phyloP scores from a whole-genome alignment of 495 filamentous ascomycete genomes.

The Sordaria brevicollis region DNA sequence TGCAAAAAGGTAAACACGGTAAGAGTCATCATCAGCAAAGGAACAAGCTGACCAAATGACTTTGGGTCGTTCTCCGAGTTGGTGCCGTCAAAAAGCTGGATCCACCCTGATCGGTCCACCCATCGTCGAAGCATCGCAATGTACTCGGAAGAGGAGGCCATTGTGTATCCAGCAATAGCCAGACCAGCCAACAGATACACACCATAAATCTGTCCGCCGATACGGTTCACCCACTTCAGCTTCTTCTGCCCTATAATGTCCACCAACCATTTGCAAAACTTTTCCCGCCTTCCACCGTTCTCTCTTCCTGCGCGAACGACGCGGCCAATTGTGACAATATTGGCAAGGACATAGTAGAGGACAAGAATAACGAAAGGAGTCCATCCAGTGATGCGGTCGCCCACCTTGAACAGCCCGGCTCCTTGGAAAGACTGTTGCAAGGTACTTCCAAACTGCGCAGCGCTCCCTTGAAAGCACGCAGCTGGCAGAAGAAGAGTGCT shows the following conservation, averaged over 20 bases:
- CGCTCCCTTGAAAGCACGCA: constrained; percentile 18
- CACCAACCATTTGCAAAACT: not conserved
- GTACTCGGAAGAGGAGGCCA: constrained; percentile 12
- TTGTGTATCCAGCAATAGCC: constrained; percentile 6
- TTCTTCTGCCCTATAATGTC: not conserved
- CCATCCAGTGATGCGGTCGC: constrained; percentile 20
- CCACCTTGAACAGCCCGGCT: constrained; percentile 3
- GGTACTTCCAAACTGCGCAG: not conserved
- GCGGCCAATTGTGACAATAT: constrained; percentile 12
- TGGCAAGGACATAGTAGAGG: constrained; percentile 16
- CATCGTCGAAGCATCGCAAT: constrained; percentile 19
- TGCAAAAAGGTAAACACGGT: constrained; percentile 24
- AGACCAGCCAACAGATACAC: constrained; percentile 16
- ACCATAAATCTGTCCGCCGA: constrained; percentile 6
- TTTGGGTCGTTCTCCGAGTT: constrained; percentile 23
- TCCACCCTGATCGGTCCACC: constrained; percentile 22
- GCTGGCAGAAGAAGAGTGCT: constrained; percentile 19
- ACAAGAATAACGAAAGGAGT: constrained; percentile 18
- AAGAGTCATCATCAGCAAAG: constrained; percentile 18
- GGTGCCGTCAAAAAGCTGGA: constrained; percentile 6
- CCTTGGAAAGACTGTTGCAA: constrained; percentile 4
- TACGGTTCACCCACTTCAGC: constrained; percentile 3
- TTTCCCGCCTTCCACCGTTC: constrained; percentile 8
- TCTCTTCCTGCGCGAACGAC: constrained; percentile 12
- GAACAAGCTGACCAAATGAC: constrained; percentile 28